Evolutionary conservation across 306 rosid genomes (phyloP).

Genomic region (Vigna reflexopilosa): DNA sequence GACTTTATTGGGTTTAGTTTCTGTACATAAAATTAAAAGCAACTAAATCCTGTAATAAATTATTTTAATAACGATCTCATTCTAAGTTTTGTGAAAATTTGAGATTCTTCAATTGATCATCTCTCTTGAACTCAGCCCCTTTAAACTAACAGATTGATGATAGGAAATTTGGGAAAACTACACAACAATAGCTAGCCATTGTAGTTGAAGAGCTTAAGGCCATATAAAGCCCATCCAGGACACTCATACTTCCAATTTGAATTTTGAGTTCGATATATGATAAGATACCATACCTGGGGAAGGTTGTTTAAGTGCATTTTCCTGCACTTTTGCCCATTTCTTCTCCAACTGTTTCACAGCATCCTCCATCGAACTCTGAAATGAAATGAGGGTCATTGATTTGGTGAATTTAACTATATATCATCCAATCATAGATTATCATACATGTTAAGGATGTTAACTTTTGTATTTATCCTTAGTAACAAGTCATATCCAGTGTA

Average conservation of each 20-base stretch:
- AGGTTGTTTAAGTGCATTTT: constrained; percentile 72
- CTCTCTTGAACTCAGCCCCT: too few relatives aligned
- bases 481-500: neutral
- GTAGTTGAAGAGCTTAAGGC: neutral
- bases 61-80: too few relatives aligned
- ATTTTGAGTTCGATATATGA: neutral
- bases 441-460: neutral
- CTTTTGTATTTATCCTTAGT: neutral
- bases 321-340: constrained; percentile 76
- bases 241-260: neutral
- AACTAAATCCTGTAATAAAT: too few relatives aligned
- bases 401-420: constrained; percentile 4
- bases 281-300: constrained; percentile 64
- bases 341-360: constrained; percentile 63
- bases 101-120: too few relatives aligned
- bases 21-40: too few relatives aligned
- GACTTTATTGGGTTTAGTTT: too few relatives aligned
- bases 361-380: constrained; percentile 74
- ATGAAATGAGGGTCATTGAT: constrained; percentile 14
- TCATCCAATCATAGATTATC: neutral
- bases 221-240: neutral
- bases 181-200: neutral
- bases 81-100: too few relatives aligned
- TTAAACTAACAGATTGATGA: neutral
- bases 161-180: neutral